Percentiles rank a stretch among this genome's conserved stretches.
These are phyloP conservation scores for Schizophyllum commune DNA, from an alignment of 1,284 basidiomycete genomes.

Conservation along the genomic window DNA sequence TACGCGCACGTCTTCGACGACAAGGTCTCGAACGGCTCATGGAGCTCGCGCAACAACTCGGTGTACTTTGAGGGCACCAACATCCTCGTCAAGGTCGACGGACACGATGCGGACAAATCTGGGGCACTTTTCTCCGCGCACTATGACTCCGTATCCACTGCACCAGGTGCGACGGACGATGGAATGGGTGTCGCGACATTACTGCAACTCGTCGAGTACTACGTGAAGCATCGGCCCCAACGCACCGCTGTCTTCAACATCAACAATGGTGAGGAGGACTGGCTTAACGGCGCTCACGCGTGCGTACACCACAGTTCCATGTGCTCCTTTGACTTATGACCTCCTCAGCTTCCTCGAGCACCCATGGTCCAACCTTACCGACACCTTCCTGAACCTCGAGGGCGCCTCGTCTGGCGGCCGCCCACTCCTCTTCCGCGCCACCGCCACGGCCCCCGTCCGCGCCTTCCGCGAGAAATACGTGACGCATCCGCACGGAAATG, in stretches of 20 bases:
- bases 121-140: conserved; percentile 74
- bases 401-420: conserved; percentile 69
- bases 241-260: conserved; percentile 70
- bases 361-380: conserved; percentile 59
- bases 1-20: conserved; percentile 51
- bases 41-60: conserved; percentile 22
- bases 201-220: conserved; percentile 56
- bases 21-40: conserved; percentile 49
- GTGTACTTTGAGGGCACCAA: conserved; percentile 71
- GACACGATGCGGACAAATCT: conserved; percentile 33
- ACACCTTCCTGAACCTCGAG: conserved; percentile 71
- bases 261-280: conserved; percentile 78
- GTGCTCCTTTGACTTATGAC: neutral
- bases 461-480: conserved; percentile 40
- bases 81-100: conserved; percentile 62
- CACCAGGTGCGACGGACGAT: conserved; percentile 68
- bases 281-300: conserved; percentile 61
- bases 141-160: conserved; percentile 73
- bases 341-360: conserved; percentile 53
- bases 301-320: conserved; percentile 24
- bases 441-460: conserved; percentile 39
- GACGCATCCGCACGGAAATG: conserved; percentile 60
- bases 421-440: conserved; percentile 5
- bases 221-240: conserved; percentile 42
- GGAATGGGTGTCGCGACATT: conserved; percentile 67